Evolutionary conservation across 2,329 filamentous ascomycete species (phyloP).

Genomic region (Polytolypa hystricis): DNA sequence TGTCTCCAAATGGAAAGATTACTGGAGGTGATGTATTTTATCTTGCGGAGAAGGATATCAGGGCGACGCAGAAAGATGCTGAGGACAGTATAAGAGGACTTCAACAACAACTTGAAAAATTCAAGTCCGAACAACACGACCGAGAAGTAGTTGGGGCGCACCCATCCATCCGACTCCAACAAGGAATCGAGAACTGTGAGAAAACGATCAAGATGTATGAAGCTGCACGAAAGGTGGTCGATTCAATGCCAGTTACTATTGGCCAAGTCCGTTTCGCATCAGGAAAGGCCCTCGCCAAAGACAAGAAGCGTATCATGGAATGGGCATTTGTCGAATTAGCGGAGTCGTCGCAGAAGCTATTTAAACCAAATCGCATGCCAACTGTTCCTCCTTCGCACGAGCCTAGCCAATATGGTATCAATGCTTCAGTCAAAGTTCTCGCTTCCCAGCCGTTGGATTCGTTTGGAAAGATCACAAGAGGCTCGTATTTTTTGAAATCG

Average conservation of each 20-base stretch:
- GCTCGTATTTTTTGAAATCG: background rate
- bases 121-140: too few species aligned
- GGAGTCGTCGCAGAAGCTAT: slow-evolving; percentile 2
- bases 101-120: too few species aligned
- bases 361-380: slow-evolving; percentile 1
- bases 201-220: background rate
- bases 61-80: too few species aligned
- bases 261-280: slow-evolving; percentile 1
- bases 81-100: too few species aligned
- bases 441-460: background rate
- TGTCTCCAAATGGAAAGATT: too few species aligned
- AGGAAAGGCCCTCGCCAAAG: background rate
- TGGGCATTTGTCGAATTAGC: slow-evolving; percentile 2
- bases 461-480: background rate
- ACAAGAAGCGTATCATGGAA: too few species aligned
- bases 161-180: background rate
- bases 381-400: background rate
- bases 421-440: slow-evolving; percentile 1
- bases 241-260: background rate
- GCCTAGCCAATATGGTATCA: slow-evolving; percentile 1
- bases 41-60: too few species aligned
- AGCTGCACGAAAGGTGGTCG: background rate
- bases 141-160: too few species aligned
- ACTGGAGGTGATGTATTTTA: too few species aligned
- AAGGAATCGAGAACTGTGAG: background rate